A percentile compares a stretch with the other conserved stretches of the same genome.
Conservation (phyloP, 305 asterid species). For the Withania somnifera region DNA sequence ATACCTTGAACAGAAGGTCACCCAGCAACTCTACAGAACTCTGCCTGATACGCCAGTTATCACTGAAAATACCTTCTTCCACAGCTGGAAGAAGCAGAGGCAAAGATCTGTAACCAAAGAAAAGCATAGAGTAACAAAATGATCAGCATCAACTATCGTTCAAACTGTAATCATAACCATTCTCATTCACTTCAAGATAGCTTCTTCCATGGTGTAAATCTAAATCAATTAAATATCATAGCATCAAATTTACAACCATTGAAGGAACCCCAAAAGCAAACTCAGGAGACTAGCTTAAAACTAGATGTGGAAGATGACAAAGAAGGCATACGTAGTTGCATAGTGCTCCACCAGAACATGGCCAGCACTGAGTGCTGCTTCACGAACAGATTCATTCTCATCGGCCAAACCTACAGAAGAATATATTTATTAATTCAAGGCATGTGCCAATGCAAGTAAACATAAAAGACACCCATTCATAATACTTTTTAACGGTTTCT, state of each 20-base stretch:
- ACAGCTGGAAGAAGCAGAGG: constrained; percentile 98
- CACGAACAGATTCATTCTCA: constrained; percentile 99
- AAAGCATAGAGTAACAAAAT: background rate
- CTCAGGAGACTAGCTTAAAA: constrained; percentile 5
- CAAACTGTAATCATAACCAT: background rate
- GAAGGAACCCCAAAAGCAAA: background rate
- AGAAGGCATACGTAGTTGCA: constrained; percentile 78
- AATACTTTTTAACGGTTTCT: background rate
- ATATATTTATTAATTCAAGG: constrained; percentile 9
- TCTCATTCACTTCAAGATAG: background rate
- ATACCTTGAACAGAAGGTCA: constrained; percentile 94
- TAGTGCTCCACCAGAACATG: constrained; percentile 98
- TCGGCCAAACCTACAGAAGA: constrained; percentile 78
- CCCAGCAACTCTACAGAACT: constrained; percentile 98
- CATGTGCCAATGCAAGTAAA: background rate
- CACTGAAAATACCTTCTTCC: constrained; percentile 98
- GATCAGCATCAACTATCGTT: background rate
- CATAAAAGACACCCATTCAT: background rate
- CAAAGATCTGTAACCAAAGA: constrained; percentile 47
- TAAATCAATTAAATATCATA: background rate
- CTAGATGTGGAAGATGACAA: background rate
- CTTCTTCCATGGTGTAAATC: background rate
- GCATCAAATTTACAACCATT: background rate
- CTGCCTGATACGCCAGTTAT: constrained; percentile 98
- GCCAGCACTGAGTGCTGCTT: constrained; percentile 98